These are phyloP conservation scores for Aspergillus sp. DNA, from an alignment of 2,329 filamentous ascomycete species.

Conservation along the genomic window DNA sequence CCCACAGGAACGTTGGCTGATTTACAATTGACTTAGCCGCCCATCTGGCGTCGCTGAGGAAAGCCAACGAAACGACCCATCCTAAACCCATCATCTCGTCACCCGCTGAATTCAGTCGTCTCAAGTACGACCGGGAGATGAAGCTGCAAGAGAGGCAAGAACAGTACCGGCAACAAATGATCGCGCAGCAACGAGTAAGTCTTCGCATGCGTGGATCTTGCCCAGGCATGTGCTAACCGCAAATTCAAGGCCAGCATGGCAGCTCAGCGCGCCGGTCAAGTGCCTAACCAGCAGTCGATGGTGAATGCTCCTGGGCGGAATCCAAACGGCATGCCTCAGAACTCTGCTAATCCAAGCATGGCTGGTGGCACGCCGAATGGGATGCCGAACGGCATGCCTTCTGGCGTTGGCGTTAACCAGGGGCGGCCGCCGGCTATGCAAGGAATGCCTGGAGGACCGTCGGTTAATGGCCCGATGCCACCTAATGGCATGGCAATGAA, in stretches of 20 bases:
- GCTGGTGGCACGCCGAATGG: conserved; percentile 32
- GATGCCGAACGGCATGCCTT: conserved; percentile 39
- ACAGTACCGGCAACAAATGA: conserved; percentile 55
- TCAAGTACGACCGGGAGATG: conserved; percentile 80
- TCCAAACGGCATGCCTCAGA: conserved; percentile 31
- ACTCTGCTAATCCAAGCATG: conserved; percentile 23
- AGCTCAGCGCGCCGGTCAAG: conserved; percentile 34
- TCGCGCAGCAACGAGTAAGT: conserved; percentile 44
- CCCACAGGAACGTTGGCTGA: conserved; percentile 8
- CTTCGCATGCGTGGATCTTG: conserved; percentile 1
- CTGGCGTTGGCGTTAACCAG: conserved; percentile 27
- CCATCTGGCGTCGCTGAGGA: conserved; percentile 68
- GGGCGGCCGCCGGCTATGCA: conserved; percentile 33
- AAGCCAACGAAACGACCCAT: conserved; percentile 61
- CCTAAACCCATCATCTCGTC: conserved; percentile 57
- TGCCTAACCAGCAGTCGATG: conserved; percentile 32
- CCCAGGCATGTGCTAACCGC: too few relatives aligned
- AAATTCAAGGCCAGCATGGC: conserved; percentile 30
- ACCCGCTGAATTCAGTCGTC: conserved; percentile 79
- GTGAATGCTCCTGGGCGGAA: conserved; percentile 29
- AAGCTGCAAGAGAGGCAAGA: conserved; percentile 49
- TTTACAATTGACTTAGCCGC: conserved; percentile 36
- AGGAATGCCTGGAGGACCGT: conserved; percentile 29
- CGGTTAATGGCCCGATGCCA: conserved; percentile 43
- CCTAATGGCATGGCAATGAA: conserved; percentile 50